Evolutionary conservation across 148 eudicot genomes (phyloP).

Genomic region (Rhododendron vialii): DNA sequence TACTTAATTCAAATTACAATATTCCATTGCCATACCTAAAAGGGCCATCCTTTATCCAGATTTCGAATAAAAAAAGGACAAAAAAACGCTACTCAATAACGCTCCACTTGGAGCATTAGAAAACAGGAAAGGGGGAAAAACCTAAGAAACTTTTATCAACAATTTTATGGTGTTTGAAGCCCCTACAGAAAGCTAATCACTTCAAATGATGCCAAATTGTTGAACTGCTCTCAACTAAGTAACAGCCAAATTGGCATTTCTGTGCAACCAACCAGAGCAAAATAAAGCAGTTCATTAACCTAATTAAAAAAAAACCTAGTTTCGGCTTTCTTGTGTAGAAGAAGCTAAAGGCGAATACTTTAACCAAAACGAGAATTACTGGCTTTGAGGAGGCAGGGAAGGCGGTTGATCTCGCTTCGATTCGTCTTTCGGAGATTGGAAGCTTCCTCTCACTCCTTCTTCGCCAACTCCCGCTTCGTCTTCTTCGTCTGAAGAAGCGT

Average conservation of each 20-base stretch:
- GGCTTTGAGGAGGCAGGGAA: neutral
- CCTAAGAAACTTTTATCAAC: neutral
- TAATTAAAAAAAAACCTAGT: neutral
- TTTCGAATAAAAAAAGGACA: neutral
- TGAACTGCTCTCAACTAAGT: neutral
- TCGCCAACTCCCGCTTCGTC: constrained; percentile 9
- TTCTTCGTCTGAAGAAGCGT: constrained; percentile 30
- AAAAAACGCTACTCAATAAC: neutral
- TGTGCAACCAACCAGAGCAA: neutral
- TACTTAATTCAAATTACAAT: neutral
- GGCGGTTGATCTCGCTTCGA: constrained; percentile 3
- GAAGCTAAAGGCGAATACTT: neutral
- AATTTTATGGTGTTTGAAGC: neutral
- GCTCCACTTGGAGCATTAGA: neutral
- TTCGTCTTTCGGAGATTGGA: neutral
- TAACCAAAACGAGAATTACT: constrained; percentile 4
- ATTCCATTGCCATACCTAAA: neutral
- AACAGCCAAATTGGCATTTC: neutral
- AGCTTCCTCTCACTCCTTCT: constrained; percentile 6
- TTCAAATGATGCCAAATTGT: neutral
- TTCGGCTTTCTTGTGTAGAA: neutral
- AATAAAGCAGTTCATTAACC: neutral
- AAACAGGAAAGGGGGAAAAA: neutral
- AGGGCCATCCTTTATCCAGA: too few relatives aligned
- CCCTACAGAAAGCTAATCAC: neutral